Percentiles rank a stretch among this genome's conserved stretches.
phyloP scores from a whole-genome alignment of 139 green algal genomes.

The Volvox reticuliferus region DNA sequence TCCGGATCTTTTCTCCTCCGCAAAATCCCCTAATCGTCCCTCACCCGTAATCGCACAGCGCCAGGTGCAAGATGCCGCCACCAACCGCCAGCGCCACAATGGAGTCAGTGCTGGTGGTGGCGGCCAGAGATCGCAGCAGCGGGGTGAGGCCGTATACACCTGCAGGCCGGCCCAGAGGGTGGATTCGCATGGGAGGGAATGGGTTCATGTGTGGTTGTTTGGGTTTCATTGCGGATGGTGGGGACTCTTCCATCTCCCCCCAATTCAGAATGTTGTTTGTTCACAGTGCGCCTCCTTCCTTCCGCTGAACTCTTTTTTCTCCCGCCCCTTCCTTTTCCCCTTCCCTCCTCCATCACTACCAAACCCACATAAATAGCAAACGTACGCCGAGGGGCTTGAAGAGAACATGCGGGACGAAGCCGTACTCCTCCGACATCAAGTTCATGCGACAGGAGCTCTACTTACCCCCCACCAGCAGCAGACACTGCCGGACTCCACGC shows the following conservation, averaged over 20 bases:
- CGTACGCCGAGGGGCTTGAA: too few species aligned
- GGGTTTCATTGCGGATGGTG: background rate
- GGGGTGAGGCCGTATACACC: constrained; percentile 84
- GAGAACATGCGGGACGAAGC: too few species aligned
- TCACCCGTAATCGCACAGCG: constrained; percentile 90
- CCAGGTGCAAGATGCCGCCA: constrained; percentile 84
- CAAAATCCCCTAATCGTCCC: background rate
- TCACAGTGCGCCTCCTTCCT: too few species aligned
- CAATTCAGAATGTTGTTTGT: too few species aligned
- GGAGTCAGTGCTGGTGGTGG: constrained; percentile 85
- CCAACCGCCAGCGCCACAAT: constrained; percentile 74
- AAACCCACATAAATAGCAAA: too few species aligned
- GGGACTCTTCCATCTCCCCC: too few species aligned
- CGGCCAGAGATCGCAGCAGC: constrained; percentile 81
- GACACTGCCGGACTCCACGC: constrained; percentile 59
- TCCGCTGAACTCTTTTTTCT: too few species aligned
- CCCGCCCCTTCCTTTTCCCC: too few species aligned
- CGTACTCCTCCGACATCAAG: too few species aligned
- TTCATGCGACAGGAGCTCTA: too few species aligned
- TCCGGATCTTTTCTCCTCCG: too few species aligned
- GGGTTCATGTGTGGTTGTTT: background rate
- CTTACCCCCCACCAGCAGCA: constrained; percentile 67
- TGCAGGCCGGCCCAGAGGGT: background rate
- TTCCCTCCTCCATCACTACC: too few species aligned
- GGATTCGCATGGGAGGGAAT: background rate